Percentiles rank a stretch among this genome's conserved stretches.
Evolutionary conservation across 768 basidiomycete genomes (phyloP).

Genomic region (Exidia glandulosa): DNA sequence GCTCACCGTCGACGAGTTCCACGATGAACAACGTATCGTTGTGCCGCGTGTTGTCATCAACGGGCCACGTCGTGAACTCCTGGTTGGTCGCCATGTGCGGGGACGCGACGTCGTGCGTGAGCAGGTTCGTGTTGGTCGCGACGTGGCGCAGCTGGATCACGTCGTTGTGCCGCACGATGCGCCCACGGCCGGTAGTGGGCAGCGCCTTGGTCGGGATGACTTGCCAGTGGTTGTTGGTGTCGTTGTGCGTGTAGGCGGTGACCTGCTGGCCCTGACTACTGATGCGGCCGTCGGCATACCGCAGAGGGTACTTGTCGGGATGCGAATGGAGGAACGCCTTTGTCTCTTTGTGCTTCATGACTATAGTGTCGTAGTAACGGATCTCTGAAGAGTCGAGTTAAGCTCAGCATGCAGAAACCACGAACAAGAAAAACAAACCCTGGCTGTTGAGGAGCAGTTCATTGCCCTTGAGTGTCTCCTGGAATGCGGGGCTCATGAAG

Average conservation of each 20-base stretch:
- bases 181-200: slow-evolving; percentile 86
- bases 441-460: slow-evolving; percentile 86
- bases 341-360: slow-evolving; percentile 83
- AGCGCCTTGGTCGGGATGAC: slow-evolving; percentile 90
- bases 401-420: no score
- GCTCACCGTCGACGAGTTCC: slow-evolving; percentile 55
- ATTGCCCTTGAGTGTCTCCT: slow-evolving; percentile 87
- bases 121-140: slow-evolving; percentile 66
- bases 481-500: slow-evolving; percentile 98
- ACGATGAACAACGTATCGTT: slow-evolving; percentile 88
- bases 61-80: slow-evolving; percentile 90
- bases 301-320: slow-evolving; percentile 77
- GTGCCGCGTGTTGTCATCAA: slow-evolving; percentile 62
- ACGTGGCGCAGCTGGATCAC: slow-evolving; percentile 82
- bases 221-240: slow-evolving; percentile 93
- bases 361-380: slow-evolving; percentile 82
- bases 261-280: slow-evolving; percentile 96
- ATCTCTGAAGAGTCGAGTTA: slow-evolving; percentile 52
- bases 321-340: slow-evolving; percentile 94
- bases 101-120: slow-evolving; percentile 97
- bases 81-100: slow-evolving; percentile 97
- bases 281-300: slow-evolving; percentile 91
- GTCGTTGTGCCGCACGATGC: slow-evolving; percentile 84
- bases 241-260: slow-evolving; percentile 88
- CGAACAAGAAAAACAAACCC: slow-evolving; percentile 38